Conservation (phyloP, 768 basidiomycete species). For the Amanita exitialis region DNA sequence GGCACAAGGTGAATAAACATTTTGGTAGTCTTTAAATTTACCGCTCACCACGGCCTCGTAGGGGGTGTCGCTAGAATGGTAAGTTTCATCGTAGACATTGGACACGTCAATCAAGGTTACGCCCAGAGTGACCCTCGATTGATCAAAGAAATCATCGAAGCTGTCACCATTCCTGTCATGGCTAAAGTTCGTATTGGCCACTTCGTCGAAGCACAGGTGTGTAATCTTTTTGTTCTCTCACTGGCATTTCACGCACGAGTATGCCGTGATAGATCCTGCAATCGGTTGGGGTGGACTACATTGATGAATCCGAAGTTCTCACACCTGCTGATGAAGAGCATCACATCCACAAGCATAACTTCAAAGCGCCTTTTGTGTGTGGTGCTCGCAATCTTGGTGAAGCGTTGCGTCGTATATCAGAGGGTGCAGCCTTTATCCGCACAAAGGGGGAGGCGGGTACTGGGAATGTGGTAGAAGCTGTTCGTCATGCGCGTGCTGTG, state of each 20-base stretch:
- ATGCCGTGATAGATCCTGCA: conserved; percentile 65
- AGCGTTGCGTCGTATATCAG: conserved; percentile 90
- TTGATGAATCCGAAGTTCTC: conserved; percentile 90
- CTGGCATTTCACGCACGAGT: neutral
- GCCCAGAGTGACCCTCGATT: conserved; percentile 85
- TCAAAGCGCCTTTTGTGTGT: conserved; percentile 94
- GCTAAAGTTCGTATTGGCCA: conserved; percentile 95
- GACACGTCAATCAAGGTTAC: neutral
- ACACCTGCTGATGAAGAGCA: conserved; percentile 95
- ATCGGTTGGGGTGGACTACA: conserved; percentile 91
- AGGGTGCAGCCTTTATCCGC: conserved; percentile 97
- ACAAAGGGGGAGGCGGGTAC: conserved; percentile 93
- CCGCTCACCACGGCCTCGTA: conserved; percentile 9
- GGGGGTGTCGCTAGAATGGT: conserved; percentile 97
- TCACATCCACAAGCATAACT: conserved; percentile 94
- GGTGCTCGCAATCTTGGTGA: conserved; percentile 94
- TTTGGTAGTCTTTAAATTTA: neutral
- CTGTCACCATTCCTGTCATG: conserved; percentile 97
- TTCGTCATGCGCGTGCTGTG: conserved; percentile 82
- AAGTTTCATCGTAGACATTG: conserved; percentile 13
- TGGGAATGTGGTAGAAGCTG: conserved; percentile 88
- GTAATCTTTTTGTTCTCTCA: conserved; percentile 8
- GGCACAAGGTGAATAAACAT: conserved; percentile 36
- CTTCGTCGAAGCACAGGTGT: conserved; percentile 90
- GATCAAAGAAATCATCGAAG: conserved; percentile 93